Conservation (phyloP, 2,329 filamentous ascomycete genomes). For the Apiospora kogelbergensis region DNA sequence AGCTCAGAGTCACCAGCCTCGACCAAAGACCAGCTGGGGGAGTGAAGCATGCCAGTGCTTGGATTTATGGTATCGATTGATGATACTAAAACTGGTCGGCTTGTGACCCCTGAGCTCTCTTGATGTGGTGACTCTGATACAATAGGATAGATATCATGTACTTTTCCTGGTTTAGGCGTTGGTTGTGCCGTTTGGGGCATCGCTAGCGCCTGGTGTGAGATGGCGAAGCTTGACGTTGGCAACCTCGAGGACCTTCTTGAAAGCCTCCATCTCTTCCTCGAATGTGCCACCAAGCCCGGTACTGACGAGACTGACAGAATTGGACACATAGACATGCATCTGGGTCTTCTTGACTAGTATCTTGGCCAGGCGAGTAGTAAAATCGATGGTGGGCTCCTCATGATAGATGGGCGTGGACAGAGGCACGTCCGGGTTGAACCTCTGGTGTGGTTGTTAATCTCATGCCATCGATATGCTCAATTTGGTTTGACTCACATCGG, state of each 20-base stretch:
- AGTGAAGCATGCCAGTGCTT: background rate
- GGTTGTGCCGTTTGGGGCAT: conserved; percentile 19
- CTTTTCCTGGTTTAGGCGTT: conserved; percentile 9
- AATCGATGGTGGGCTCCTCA: conserved; percentile 76
- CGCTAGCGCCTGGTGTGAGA: conserved; percentile 25
- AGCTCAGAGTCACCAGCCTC: background rate
- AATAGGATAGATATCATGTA: too few species aligned
- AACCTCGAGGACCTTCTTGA: conserved; percentile 71
- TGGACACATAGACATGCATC: conserved; percentile 85
- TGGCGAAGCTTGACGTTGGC: conserved; percentile 56
- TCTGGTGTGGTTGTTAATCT: conserved; percentile 32
- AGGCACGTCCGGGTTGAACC: conserved; percentile 57
- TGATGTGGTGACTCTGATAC: background rate
- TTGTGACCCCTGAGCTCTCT: background rate
- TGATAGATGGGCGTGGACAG: conserved; percentile 79
- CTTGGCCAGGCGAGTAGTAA: conserved; percentile 81
- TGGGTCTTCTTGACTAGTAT: conserved; percentile 72
- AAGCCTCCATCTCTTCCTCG: conserved; percentile 92
- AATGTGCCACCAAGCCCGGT: conserved; percentile 76
- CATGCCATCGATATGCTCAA: conserved; percentile 10
- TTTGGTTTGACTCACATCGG: conserved; percentile 62
- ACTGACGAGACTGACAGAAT: conserved; percentile 76
- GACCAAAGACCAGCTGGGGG: background rate
- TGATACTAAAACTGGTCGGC: background rate
- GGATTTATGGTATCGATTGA: background rate